These are phyloP conservation scores for Blastocystis sp. DNA, from an alignment of 352 stramenopile genomes.

Conservation along the genomic window DNA sequence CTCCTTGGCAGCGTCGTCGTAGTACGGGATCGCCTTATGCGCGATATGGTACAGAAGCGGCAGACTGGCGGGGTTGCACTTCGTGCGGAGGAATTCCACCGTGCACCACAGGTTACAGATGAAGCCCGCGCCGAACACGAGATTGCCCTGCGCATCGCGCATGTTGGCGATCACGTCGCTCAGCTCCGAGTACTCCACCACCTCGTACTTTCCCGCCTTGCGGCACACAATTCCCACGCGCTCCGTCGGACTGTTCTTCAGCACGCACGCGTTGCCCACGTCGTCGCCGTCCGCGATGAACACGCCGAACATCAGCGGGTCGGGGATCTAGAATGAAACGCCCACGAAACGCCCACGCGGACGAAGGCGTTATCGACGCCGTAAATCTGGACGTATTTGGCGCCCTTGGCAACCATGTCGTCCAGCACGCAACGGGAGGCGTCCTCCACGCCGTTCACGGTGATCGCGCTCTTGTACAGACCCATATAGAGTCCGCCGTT, in stretches of 20 bases:
- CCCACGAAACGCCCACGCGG: not conserved
- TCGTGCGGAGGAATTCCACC: conserved; percentile 71
- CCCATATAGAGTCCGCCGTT: conserved; percentile 73
- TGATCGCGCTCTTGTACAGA: conserved; percentile 62
- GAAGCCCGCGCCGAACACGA: conserved; percentile 79
- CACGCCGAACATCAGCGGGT: conserved; percentile 80
- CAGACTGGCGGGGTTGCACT: conserved; percentile 70
- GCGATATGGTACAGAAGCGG: conserved; percentile 74
- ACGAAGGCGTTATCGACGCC: conserved; percentile 82
- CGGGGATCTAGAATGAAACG: conserved; percentile 74
- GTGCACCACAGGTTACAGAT: conserved; percentile 85
- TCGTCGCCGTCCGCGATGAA: conserved; percentile 80
- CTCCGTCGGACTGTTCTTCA: conserved; percentile 78
- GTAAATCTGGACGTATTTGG: conserved; percentile 82
- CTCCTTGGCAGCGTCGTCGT: conserved; percentile 73
- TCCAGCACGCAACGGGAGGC: conserved; percentile 70
- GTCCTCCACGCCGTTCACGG: conserved; percentile 13
- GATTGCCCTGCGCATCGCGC: conserved; percentile 75
- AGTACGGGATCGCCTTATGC: conserved; percentile 81
- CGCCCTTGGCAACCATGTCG: conserved; percentile 74
- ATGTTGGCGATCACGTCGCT: conserved; percentile 75
- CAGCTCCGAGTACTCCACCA: conserved; percentile 83
- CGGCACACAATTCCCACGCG: conserved; percentile 80
- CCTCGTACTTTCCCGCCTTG: conserved; percentile 78
- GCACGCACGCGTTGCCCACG: conserved; percentile 82